These are phyloP conservation scores for Eimeria zaria DNA, from an alignment of 169 alveolate genomes.

Conservation along the genomic window DNA sequence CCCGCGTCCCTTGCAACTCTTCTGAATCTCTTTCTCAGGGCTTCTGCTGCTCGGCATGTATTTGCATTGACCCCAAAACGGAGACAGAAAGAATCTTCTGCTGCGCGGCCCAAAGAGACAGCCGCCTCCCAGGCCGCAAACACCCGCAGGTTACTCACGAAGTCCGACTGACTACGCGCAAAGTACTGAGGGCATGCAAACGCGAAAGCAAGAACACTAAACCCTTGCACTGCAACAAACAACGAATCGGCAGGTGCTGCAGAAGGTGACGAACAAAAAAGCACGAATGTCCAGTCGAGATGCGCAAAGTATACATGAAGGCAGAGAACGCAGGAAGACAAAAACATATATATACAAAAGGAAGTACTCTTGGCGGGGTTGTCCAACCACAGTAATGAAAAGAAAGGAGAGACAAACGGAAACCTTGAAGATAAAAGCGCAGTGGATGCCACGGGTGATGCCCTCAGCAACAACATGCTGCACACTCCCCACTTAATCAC, in stretches of 20 bases:
- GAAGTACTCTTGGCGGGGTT: too few species aligned
- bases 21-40: constrained; percentile 37
- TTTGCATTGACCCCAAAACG: constrained; percentile 52
- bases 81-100: constrained; percentile 45
- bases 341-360: too few species aligned
- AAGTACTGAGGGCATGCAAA: constrained; percentile 15
- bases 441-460: neutral
- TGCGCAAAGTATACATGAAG: too few species aligned
- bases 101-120: constrained; percentile 5
- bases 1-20: constrained; percentile 66
- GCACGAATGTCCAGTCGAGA: too few species aligned
- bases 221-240: neutral
- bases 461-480: neutral
- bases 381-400: too few species aligned
- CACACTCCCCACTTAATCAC: neutral
- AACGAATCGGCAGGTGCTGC: too few species aligned
- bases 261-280: too few species aligned
- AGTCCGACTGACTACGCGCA: constrained; percentile 82
- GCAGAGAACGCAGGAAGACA: too few species aligned
- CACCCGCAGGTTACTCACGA: constrained; percentile 67
- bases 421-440: too few species aligned
- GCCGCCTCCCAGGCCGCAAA: constrained; percentile 62
- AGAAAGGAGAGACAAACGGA: neutral
- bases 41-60: constrained; percentile 71
- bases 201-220: neutral